Evolutionary conservation across 345 rosid species (phyloP).

Genomic region (Populus pruinosa): DNA sequence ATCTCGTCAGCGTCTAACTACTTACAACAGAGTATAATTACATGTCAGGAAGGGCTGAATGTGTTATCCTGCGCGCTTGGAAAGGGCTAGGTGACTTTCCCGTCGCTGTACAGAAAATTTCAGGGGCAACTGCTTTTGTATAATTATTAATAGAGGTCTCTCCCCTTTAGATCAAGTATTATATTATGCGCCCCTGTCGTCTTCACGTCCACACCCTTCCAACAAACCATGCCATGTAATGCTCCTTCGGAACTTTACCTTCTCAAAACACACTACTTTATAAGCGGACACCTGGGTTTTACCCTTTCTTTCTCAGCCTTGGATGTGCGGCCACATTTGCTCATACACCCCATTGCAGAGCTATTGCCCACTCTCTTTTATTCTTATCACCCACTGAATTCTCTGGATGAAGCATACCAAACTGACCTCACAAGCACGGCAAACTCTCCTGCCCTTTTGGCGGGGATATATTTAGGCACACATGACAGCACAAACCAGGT

Average conservation of each 20-base stretch:
- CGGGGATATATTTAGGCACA: conserved; percentile 36
- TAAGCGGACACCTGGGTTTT: conserved; percentile 45
- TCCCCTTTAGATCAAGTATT: neutral
- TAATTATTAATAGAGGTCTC: conserved; percentile 12
- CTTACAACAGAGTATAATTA: conserved; percentile 34
- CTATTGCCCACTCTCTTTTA: conserved; percentile 24
- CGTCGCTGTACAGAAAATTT: conserved; percentile 31
- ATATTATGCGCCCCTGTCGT: neutral
- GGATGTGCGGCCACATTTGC: conserved; percentile 40
- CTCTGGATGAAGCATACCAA: conserved; percentile 17
- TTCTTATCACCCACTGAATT: conserved; percentile 22
- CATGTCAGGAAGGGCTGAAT: conserved; percentile 53
- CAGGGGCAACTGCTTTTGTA: conserved; percentile 15
- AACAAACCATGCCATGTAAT: conserved; percentile 47
- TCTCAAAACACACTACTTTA: conserved; percentile 33
- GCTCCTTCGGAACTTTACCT: conserved; percentile 24
- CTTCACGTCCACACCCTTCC: conserved; percentile 36
- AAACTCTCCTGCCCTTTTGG: conserved; percentile 22
- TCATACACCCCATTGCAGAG: conserved; percentile 23
- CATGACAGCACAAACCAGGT: conserved; percentile 73
- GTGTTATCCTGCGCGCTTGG: conserved; percentile 15
- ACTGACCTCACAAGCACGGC: conserved; percentile 37
- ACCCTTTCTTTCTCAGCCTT: conserved; percentile 50
- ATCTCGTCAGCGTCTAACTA: conserved; percentile 6
- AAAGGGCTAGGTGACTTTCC: conserved; percentile 33